Conservation (phyloP, 2,329 filamentous ascomycete species). For the Cadophora sp. region DNA sequence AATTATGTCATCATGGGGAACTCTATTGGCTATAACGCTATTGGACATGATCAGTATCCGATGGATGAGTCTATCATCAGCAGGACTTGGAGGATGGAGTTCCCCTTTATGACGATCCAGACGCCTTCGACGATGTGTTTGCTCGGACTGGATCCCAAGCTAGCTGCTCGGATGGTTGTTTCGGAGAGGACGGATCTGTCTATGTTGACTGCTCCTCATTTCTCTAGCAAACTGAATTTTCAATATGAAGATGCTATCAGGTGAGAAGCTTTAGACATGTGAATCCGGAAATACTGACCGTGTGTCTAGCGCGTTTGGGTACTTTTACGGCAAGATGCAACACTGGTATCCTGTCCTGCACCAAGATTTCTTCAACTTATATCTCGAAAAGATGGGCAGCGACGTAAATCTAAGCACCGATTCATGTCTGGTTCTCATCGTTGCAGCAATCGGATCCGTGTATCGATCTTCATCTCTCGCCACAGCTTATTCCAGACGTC, state of each 20-base stretch:
- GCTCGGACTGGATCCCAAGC: slow-evolving; percentile 23
- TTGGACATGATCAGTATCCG: slow-evolving; percentile 23
- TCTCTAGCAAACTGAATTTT: slow-evolving; percentile 22
- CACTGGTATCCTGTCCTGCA: slow-evolving; percentile 42
- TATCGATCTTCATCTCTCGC: slow-evolving; percentile 25
- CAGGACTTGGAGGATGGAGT: slow-evolving; percentile 30
- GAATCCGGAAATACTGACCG: background rate
- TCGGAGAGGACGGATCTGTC: slow-evolving; percentile 28
- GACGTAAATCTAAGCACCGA: slow-evolving; percentile 33
- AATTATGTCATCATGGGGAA: slow-evolving; percentile 1
- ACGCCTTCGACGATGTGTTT: slow-evolving; percentile 30
- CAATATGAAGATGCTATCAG: background rate
- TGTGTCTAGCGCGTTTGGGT: slow-evolving; percentile 33
- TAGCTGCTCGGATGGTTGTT: slow-evolving; percentile 24
- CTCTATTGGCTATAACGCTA: background rate
- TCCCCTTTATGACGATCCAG: slow-evolving; percentile 33
- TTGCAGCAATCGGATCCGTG: slow-evolving; percentile 42
- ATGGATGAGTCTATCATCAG: slow-evolving; percentile 31
- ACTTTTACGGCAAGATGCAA: slow-evolving; percentile 42
- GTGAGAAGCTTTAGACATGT: background rate
- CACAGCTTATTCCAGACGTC: slow-evolving; percentile 16
- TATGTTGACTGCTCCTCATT: slow-evolving; percentile 16
- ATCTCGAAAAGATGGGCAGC: slow-evolving; percentile 36
- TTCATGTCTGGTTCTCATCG: slow-evolving; percentile 41
- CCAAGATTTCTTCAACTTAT: slow-evolving; percentile 36